Base-by-base conservation (phyloP, 768 basidiomycete species). In the Dentipellis sp. region DNA sequence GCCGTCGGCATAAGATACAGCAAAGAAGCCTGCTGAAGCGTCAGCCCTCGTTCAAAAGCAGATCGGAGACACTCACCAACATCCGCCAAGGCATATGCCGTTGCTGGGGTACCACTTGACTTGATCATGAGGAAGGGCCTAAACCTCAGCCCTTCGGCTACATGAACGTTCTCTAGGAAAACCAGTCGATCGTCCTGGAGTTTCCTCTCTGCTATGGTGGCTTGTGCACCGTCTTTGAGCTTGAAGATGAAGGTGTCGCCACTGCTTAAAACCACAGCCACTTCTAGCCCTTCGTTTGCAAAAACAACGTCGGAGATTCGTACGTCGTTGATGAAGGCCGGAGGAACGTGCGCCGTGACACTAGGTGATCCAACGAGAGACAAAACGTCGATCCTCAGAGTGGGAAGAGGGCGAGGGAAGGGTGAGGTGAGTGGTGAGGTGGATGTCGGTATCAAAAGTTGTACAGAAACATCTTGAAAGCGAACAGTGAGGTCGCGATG, bases 391-490 rank as follows among this genome's bases (percentile, higher is more conserved):
- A 92, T 79, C 2, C 78, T 83, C 22, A 91, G 75, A 16, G 77
- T 72, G 5, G 78, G 76, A 9, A 91, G 72, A 1, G 78, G 71
- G n/a, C 75, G 74, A 0, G 92, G 91, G 62, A 82, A 93, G 56
- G 82, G 75, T 53, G 77, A 72, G 22, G 76, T 69, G 1, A 91
- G 66, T 3, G 85, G 80, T 10, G 74, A 72, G 3, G 75, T 73
- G 6, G 70, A 68, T 4, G 72, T 64, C 48, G 71, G 69, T 37
- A 80, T 70, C 3, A 91, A 70, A 2, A 91, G 73, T 29, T 86
- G 83, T 4, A 82, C 76, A 54, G 88, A 90, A 42, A 84, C 68
- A 66, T 95, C 91, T 60, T 82, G 81, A 67, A 94, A 88, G 54
- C 78, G 79, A 17, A 94, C 69, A 4, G 76, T 78, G 17, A 83